Percentiles rank a stretch among this genome's conserved stretches.
These are phyloP conservation scores for Plantago elongata DNA, from an alignment of 257 asterid species.

Conservation along the genomic window DNA sequence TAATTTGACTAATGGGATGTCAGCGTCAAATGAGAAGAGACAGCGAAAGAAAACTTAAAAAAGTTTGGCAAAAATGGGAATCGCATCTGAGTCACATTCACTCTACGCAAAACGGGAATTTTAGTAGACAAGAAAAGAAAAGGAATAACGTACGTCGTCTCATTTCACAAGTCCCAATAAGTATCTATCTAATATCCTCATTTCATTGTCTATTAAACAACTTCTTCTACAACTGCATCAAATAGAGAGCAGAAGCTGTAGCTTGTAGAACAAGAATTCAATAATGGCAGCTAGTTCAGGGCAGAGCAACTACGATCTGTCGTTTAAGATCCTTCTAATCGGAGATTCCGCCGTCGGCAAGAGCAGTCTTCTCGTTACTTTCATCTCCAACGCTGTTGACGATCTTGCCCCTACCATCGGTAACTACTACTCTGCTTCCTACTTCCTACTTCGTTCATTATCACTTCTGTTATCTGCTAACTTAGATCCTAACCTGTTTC, in stretches of 20 bases:
- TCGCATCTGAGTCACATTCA: conserved; percentile 31
- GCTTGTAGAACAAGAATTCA: background rate
- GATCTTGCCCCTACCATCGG: conserved; percentile 92
- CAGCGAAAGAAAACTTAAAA: background rate
- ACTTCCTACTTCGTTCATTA: no score
- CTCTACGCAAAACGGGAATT: background rate
- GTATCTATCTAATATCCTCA: background rate
- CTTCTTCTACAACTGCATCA: background rate
- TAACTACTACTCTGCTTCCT: conserved; percentile 15
- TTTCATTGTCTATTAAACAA: conserved; percentile 28
- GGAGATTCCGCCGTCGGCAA: conserved; percentile 98
- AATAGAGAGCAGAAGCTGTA: background rate
- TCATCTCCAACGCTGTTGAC: conserved; percentile 68
- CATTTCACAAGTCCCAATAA: background rate
- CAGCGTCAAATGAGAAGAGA: conserved; percentile 23
- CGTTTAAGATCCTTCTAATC: conserved; percentile 85
- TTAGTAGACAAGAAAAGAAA: conserved; percentile 21
- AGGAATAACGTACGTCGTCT: conserved; percentile 27
- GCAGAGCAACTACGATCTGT: conserved; percentile 74
- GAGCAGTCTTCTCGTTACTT: conserved; percentile 83
- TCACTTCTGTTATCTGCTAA: no score
- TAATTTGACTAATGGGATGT: conserved; percentile 18
- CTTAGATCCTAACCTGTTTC: no score
- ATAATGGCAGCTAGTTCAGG: conserved; percentile 55
- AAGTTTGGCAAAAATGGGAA: conserved; percentile 37